phyloP scores from a whole-genome alignment of 345 rosid genomes.

The Eucalyptus sideroxylon region DNA sequence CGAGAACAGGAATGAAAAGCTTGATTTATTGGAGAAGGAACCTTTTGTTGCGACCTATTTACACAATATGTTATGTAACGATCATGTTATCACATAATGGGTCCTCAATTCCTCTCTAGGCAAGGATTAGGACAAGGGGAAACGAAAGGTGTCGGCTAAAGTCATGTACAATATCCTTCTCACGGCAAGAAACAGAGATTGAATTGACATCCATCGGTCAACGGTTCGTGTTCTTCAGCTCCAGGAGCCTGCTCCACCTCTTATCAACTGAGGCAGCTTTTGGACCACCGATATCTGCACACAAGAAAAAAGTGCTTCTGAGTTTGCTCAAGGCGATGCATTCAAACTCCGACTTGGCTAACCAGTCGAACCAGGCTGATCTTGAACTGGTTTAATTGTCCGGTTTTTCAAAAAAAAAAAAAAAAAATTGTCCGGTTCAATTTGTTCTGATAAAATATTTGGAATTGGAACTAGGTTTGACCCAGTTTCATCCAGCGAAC shows the following conservation, averaged over 20 bases:
- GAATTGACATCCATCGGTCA: not conserved
- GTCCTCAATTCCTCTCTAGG: not conserved
- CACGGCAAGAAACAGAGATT: not conserved
- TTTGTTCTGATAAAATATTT: not conserved
- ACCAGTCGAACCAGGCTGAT: not conserved
- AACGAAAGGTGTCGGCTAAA: not conserved
- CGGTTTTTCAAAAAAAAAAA: no score
- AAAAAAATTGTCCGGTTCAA: not conserved
- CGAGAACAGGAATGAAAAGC: not conserved
- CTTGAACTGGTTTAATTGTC: not conserved
- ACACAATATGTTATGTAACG: not conserved
- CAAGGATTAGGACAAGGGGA: not conserved
- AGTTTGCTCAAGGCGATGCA: not conserved
- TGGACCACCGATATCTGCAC: conserved; percentile 38
- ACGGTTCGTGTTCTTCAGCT: conserved; percentile 32
- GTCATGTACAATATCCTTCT: not conserved
- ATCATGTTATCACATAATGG: not conserved
- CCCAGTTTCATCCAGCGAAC: not conserved
- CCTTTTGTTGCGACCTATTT: not conserved
- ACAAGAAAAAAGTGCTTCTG: not conserved
- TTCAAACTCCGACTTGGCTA: not conserved
- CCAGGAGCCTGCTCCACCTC: conserved; percentile 72
- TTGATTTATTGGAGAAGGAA: not conserved
- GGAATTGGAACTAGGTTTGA: not conserved
- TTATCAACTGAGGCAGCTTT: conserved; percentile 46